Evolutionary conservation across 2,329 filamentous ascomycete species (phyloP).

Genomic region (Geosmithia morbida): DNA sequence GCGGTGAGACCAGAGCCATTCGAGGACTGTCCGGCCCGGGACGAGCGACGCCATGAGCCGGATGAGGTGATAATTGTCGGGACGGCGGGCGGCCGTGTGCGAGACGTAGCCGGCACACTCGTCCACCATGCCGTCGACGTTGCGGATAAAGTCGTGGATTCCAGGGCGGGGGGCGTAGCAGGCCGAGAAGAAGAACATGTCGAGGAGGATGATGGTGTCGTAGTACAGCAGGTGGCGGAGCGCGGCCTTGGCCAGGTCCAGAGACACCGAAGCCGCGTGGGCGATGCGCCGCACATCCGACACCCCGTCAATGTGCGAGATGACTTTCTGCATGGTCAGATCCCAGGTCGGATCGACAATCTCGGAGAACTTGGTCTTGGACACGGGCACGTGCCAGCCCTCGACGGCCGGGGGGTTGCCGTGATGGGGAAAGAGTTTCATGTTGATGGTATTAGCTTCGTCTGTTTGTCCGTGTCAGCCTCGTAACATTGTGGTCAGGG

Average conservation of each 20-base stretch:
- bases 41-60: slow-evolving; percentile 76
- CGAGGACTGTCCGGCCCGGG: slow-evolving; percentile 70
- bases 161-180: slow-evolving; percentile 75
- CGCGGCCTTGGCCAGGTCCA: slow-evolving; percentile 73
- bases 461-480: slow-evolving; percentile 31
- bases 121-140: slow-evolving; percentile 60
- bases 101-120: slow-evolving; percentile 83
- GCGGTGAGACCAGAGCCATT: slow-evolving; percentile 70
- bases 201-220: slow-evolving; percentile 75
- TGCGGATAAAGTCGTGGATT: slow-evolving; percentile 65
- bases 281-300: slow-evolving; percentile 82
- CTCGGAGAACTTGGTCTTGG: slow-evolving; percentile 49
- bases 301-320: slow-evolving; percentile 79
- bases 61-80: slow-evolving; percentile 53
- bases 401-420: slow-evolving; percentile 62
- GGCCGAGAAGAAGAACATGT: slow-evolving; percentile 87
- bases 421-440: slow-evolving; percentile 85
- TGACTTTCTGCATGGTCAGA: slow-evolving; percentile 63
- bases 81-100: slow-evolving; percentile 18
- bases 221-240: slow-evolving; percentile 88
- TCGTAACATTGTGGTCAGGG: neutral
- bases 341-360: slow-evolving; percentile 59
- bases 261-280: slow-evolving; percentile 69
- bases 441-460: slow-evolving; percentile 86
- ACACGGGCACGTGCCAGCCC: slow-evolving; percentile 82